These are phyloP conservation scores for Telfairia occidentalis DNA, from an alignment of 331 rosid species.

Conservation along the genomic window DNA sequence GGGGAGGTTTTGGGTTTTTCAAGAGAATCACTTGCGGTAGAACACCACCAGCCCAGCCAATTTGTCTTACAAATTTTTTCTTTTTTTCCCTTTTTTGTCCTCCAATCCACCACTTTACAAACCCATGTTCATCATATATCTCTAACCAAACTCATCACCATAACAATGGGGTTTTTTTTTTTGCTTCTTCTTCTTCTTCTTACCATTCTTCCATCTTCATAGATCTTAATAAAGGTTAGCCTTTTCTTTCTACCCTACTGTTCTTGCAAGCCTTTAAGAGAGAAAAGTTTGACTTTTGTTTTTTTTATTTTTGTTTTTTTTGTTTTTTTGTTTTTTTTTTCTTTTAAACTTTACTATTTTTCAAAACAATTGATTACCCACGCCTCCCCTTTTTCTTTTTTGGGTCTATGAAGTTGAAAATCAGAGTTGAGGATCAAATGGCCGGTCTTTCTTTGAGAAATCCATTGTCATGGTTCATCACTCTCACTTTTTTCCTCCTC, in stretches of 20 bases:
- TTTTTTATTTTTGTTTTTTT: no score
- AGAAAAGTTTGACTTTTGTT: conserved; percentile 3
- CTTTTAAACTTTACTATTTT: conserved; percentile 17
- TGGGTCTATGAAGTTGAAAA: conserved; percentile 34
- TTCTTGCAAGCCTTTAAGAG: neutral
- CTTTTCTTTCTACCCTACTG: neutral
- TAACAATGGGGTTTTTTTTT: conserved; percentile 1
- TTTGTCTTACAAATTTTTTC: no score
- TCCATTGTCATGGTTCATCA: conserved; percentile 41
- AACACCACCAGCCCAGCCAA: conserved; percentile 26
- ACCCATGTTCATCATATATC: neutral
- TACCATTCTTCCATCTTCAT: neutral
- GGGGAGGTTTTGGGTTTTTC: conserved; percentile 28
- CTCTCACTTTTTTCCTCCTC: conserved; percentile 31
- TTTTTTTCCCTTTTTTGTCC: no score
- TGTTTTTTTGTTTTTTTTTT: no score
- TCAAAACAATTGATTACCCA: conserved; percentile 11
- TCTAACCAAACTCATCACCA: neutral
- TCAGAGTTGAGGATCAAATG: conserved; percentile 39
- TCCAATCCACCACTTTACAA: neutral
- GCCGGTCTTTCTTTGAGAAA: conserved; percentile 35
- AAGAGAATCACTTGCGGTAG: conserved; percentile 46
- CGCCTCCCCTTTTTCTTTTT: conserved; percentile 6
- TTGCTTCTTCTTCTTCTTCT: neutral
- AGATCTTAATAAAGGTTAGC: neutral